These are phyloP conservation scores for Colletotrichum tropicale DNA, from an alignment of 2,329 filamentous ascomycete species.

Conservation along the genomic window DNA sequence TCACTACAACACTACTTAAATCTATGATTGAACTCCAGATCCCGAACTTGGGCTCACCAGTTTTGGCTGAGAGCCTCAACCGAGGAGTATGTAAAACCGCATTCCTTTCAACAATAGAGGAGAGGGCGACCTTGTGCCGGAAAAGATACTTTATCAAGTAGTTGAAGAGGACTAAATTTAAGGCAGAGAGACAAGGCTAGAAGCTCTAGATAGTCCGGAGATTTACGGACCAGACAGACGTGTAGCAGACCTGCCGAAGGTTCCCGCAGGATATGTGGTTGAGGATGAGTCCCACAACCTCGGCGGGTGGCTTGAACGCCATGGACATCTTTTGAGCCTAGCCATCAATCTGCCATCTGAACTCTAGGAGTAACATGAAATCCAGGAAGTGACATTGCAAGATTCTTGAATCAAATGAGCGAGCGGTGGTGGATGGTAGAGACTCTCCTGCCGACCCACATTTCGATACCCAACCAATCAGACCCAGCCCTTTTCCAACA, in stretches of 20 bases:
- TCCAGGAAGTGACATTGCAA: neutral
- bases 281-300: conserved; percentile 48
- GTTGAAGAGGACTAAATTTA: neutral
- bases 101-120: neutral
- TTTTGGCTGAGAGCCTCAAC: conserved; percentile 37
- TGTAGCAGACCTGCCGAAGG: neutral
- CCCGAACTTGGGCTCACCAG: conserved; percentile 39
- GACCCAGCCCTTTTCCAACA: neutral
- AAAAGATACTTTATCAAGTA: neutral
- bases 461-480: neutral
- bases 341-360: neutral
- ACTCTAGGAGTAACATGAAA: neutral
- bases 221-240: neutral
- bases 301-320: conserved; percentile 32
- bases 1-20: conserved; percentile 41
- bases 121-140: neutral
- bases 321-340: neutral
- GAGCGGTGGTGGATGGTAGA: neutral
- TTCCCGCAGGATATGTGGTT: conserved; percentile 36
- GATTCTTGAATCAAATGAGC: neutral
- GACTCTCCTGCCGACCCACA: neutral
- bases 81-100: conserved; percentile 23
- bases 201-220: neutral
- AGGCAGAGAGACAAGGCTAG: neutral
- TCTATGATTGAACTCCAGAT: conserved; percentile 36